A percentile compares a stretch with the other conserved stretches of the same genome.
Conservation (phyloP, 2,329 filamentous ascomycete genomes). For the Pseudocercospora crystallina region DNA sequence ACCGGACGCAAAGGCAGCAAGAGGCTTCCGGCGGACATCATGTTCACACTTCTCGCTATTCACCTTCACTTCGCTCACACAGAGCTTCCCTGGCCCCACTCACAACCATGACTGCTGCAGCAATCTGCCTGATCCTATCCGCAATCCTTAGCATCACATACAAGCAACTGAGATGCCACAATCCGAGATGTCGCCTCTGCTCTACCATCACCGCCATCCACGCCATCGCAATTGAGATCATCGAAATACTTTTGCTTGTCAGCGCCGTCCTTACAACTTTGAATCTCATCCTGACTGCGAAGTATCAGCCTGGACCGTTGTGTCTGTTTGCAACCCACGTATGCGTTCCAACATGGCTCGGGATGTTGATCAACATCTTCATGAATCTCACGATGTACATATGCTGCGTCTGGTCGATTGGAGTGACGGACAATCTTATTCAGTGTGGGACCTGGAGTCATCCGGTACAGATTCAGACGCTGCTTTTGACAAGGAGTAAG, state of each 20-base stretch:
- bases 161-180: neutral
- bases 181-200: neutral
- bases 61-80: neutral
- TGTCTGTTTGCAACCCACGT: neutral
- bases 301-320: neutral
- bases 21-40: neutral
- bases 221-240: conserved; percentile 14
- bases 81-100: neutral
- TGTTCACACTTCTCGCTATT: neutral
- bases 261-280: neutral
- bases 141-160: conserved; percentile 10
- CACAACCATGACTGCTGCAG: neutral
- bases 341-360: conserved; percentile 1
- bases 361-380: neutral
- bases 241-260: conserved; percentile 10
- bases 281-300: neutral
- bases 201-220: conserved; percentile 4
- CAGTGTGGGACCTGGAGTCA: conserved; percentile 12
- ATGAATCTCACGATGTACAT: neutral
- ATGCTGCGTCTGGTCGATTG: conserved; percentile 10
- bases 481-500: conserved; percentile 16
- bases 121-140: neutral
- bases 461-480: conserved; percentile 15
- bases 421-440: conserved; percentile 16
- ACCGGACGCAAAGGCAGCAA: neutral